Percentiles rank a stretch among this genome's conserved stretches.
phyloP scores from a whole-genome alignment of 495 filamentous ascomycete genomes.

The Penicillium taxi region DNA sequence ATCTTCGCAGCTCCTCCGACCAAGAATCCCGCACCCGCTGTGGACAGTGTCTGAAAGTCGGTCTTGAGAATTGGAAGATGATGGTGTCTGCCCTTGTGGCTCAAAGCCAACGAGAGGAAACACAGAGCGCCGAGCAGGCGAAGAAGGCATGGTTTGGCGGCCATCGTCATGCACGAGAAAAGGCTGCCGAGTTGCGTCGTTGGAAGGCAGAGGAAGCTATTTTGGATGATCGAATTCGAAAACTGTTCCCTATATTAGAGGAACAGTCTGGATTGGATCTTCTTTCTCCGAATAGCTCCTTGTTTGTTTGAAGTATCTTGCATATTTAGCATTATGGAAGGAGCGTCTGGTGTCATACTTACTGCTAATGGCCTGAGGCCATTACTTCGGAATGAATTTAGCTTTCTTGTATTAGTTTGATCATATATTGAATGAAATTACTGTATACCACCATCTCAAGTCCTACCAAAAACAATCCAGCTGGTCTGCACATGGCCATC shows the following conservation, averaged over 20 bases:
- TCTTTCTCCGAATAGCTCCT: slow-evolving; percentile 27
- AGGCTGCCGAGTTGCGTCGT: slow-evolving; percentile 24
- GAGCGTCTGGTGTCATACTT: too few species aligned
- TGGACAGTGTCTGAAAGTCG: slow-evolving; percentile 61
- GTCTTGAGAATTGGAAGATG: slow-evolving; percentile 63
- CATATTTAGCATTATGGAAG: too few species aligned
- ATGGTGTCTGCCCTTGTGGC: slow-evolving; percentile 57
- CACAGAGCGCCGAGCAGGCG: slow-evolving; percentile 26
- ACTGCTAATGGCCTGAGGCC: too few species aligned
- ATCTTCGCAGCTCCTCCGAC: slow-evolving; percentile 33
- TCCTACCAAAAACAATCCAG: too few species aligned
- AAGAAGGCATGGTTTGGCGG: slow-evolving; percentile 46
- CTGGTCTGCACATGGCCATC: too few species aligned
- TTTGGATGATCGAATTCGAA: slow-evolving; percentile 33
- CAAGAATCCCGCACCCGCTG: slow-evolving; percentile 45
- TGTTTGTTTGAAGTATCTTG: slow-evolving; percentile 36
- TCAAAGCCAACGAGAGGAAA: slow-evolving; percentile 41
- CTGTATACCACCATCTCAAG: too few species aligned
- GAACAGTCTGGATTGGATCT: slow-evolving; percentile 25
- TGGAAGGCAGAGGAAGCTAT: slow-evolving; percentile 36
- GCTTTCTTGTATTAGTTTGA: too few species aligned
- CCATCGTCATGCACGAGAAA: slow-evolving; percentile 19
- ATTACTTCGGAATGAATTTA: too few species aligned
- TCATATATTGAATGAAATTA: too few species aligned
- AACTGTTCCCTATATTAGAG: slow-evolving; percentile 26